Base-by-base conservation (phyloP, 2,329 filamentous ascomycete species). In the Monosporascus sp. region DNA sequence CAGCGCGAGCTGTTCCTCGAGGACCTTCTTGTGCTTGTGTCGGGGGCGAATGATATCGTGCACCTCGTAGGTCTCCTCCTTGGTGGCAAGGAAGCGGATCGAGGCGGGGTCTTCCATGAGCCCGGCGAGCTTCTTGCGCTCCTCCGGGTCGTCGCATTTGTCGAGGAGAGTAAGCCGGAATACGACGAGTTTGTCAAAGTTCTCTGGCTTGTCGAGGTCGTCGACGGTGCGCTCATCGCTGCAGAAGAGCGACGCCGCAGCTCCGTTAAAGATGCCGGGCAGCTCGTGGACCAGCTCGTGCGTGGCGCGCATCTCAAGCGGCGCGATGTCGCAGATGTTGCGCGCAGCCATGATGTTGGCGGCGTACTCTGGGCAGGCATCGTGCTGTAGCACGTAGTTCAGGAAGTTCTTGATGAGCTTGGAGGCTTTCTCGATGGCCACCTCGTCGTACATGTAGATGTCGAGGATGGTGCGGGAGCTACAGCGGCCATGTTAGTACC, bases 371-470 rank as follows among this genome's bases (percentile, higher is more conserved):
- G 88, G 87, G 64, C 91, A 96, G 17, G 95, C 93, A 38, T 88
- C 82, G 65, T 97, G 92, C 56, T 88, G 82, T 9, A 92, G 76
- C 1, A 97, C 76, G 61, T 97, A 99, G 59, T 90, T 89, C 58
- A 96, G 82, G 66, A 97, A 97, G 66, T 94, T 96, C 55, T 84
- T 82, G 41, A 97, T 77, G 0, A 95, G 82, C 36, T 81, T 78
- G 20, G 86, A 83, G 3, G 84, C 84, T 7, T 79, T 70, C n/a
- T 79, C 72, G 56, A 91, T 78, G 14, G 78, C 71, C 0, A 72
- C 66, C 17, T 72, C 76, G 14, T 84, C 79, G 48, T 83, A 81
- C 19, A 81, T 76, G 38, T 82, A 81, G 38, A 82, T 73, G 26
- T 73, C 73, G 0, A 82, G 78, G 6, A 88, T 78, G 43, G 76